Conservation (phyloP, 2,329 filamentous ascomycete genomes). For the Incumbomyces lentus region DNA sequence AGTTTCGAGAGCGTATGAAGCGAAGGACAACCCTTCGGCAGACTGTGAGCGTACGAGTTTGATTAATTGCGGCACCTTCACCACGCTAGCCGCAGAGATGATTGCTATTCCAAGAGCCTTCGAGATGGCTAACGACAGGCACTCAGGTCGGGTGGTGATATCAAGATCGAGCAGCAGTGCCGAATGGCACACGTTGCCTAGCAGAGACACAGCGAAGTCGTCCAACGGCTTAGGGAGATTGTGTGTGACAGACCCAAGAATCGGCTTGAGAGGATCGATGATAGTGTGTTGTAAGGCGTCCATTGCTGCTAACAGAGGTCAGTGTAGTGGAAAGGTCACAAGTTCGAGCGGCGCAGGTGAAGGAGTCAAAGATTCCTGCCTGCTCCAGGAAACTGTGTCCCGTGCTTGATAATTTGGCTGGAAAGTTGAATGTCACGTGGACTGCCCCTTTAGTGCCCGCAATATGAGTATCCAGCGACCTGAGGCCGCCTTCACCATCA, state of each 20-base stretch:
- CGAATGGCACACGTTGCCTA: conserved; percentile 77
- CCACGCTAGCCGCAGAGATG: conserved; percentile 76
- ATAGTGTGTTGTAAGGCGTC: conserved; percentile 3
- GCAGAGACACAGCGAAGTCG: conserved; percentile 64
- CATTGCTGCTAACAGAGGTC: not conserved
- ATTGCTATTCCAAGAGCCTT: conserved; percentile 92
- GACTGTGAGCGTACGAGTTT: conserved; percentile 78
- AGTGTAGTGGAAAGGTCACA: no score
- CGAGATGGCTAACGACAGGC: conserved; percentile 79
- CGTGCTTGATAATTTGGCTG: no score
- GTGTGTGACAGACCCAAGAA: conserved; percentile 57
- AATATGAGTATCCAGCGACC: no score
- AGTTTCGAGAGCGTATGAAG: conserved; percentile 88
- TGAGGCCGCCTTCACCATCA: no score
- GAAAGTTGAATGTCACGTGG: no score
- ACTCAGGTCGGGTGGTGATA: conserved; percentile 58
- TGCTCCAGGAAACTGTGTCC: no score
- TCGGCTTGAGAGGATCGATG: conserved; percentile 34
- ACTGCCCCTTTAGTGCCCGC: no score
- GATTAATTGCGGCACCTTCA: conserved; percentile 94
- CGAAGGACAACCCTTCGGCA: conserved; percentile 73
- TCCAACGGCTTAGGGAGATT: conserved; percentile 64
- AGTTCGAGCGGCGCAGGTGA: no score
- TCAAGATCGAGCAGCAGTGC: conserved; percentile 78
- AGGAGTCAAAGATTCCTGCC: no score